Base-by-base conservation (phyloP, 306 rosid genomes). In the Rosa chinensis region DNA sequence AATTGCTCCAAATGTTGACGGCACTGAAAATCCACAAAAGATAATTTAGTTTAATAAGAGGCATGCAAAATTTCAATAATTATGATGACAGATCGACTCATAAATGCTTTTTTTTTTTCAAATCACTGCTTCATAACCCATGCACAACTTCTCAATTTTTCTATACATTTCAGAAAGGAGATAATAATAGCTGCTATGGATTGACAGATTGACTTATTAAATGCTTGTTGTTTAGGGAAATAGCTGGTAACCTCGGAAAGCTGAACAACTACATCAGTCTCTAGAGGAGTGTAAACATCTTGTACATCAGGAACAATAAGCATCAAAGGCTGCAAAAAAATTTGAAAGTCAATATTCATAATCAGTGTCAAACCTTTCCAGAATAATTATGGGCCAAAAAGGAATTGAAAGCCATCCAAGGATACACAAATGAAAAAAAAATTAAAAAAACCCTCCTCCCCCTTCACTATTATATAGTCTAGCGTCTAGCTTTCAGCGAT, bases 271-370 rank as follows among this genome's bases (percentile, higher is more conserved):
- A 96, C 93, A 76, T 93, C 99, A 79, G 96, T 88, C 86, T 93
- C 87, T 86, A 96, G 80, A 62, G 99, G 99, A 80, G 99, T 96
- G 86, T 93, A 96, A 80, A 96, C 97, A 82, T 96, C 99, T 91
- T 88, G 98, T 79, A 93, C 94, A 78, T 96, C 98, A 74, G 98
- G 98, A 81, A 96, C 98, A 73, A 96, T 93, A 72, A 96, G 99
- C 99, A 96, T 96, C 89, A 93, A 63, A 6, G 98, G 96, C 99
- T 96, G 84, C 87, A 89, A 80, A 85, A 53, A 69, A 0, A 49
- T 37, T 39, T 70, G 64, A 68, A 87, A 76, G 78, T 40, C 76
- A 79, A 74, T 73, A 83, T 80, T 44, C 77, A 80, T 74, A 73
- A 84, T 82, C 81, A 78, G 78, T 64, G 66, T 49, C 18, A 23